Evolutionary conservation across 1,284 basidiomycete species (phyloP), one percentile per base, ranked within the genome.

Genomic region (Cryptococcus amylolentus): DNA sequence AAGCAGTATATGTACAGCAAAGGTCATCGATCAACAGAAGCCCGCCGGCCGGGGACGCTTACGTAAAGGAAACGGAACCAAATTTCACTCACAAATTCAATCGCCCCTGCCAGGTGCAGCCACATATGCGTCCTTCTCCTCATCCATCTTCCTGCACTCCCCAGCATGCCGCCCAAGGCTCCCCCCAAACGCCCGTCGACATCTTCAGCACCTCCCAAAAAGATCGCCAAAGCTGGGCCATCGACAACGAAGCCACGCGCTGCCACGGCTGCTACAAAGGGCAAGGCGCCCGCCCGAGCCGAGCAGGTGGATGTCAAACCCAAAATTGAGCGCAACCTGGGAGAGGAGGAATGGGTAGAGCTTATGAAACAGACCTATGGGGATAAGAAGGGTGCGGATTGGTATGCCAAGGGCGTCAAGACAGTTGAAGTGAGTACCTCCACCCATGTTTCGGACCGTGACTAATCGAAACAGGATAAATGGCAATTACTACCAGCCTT

Each of bases 401-500:
- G 68, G 70, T 73, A 73, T 40, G 73, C 78, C 26, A 80, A 79
- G 54, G 79, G 79, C 6, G 72, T 82, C 64, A 82, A 83, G 69
- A 68, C 71, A 7, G 80, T 83, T 49, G 78, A 82, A 68, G 80
- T 80, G 60, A 61, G 77, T 67, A 10, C 8, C n/a, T 43, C 26
- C 20, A 16, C 5, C 23, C 20, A n/a, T 20, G n/a, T 40, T 5
- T 5, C 5, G 23, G 18, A 39, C 20, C 5, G 10, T 23, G 41
- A 48, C 57, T 60, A 41, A 57, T 16, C 12, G 37, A 41, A 16
- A 6, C 69, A 96, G 92, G 94, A 97, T 73, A 98, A 98, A 85
- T 98, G 94, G 94, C 84, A 95, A 45, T 80, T 98, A 12, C 80
- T 98, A 4, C 94, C 94, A 1, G 93, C 93, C 10, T 98, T 97